Conservation (phyloP, 768 basidiomycete species). For the Dentipellis fragilis region DNA sequence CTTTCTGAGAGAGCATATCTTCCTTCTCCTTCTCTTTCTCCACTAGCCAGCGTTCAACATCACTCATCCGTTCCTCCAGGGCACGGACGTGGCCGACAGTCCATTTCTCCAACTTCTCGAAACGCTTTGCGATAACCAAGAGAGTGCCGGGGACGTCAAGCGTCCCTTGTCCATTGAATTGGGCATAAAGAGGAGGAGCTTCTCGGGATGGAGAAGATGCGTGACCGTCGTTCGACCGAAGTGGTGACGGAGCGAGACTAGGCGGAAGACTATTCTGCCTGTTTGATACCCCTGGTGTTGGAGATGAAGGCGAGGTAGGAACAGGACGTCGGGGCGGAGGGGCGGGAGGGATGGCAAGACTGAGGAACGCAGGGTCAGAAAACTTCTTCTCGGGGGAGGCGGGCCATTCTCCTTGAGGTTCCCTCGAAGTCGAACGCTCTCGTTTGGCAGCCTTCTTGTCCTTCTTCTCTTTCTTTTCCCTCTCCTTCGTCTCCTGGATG, state of each 20-base stretch:
- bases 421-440: slow-evolving; percentile 20
- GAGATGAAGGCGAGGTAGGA: slow-evolving; percentile 49
- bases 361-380: slow-evolving; percentile 47
- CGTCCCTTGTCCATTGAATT: slow-evolving; percentile 61
- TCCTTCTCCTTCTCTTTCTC: slow-evolving; percentile 71
- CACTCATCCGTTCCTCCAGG: slow-evolving; percentile 84
- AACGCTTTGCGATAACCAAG: slow-evolving; percentile 64
- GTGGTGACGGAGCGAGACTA: slow-evolving; percentile 56
- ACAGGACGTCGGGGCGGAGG: slow-evolving; percentile 38
- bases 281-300: slow-evolving; percentile 48
- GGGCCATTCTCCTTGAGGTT: slow-evolving; percentile 38
- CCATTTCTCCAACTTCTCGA: slow-evolving; percentile 88
- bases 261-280: slow-evolving; percentile 35
- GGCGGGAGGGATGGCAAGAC: slow-evolving; percentile 38
- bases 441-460: slow-evolving; percentile 28
- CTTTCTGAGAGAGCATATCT: slow-evolving; percentile 4
- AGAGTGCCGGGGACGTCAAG: slow-evolving; percentile 70
- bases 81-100: slow-evolving; percentile 82
- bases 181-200: slow-evolving; percentile 64
- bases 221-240: slow-evolving; percentile 36
- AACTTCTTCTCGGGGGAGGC: slow-evolving; percentile 40
- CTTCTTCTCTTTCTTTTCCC: slow-evolving; percentile 41
- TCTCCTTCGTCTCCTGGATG: slow-evolving; percentile 61
- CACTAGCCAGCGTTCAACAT: slow-evolving; percentile 85
- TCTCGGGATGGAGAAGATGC: slow-evolving; percentile 44